Conservation (phyloP, 768 basidiomycete species). For the Filobasidium floriforme region DNA sequence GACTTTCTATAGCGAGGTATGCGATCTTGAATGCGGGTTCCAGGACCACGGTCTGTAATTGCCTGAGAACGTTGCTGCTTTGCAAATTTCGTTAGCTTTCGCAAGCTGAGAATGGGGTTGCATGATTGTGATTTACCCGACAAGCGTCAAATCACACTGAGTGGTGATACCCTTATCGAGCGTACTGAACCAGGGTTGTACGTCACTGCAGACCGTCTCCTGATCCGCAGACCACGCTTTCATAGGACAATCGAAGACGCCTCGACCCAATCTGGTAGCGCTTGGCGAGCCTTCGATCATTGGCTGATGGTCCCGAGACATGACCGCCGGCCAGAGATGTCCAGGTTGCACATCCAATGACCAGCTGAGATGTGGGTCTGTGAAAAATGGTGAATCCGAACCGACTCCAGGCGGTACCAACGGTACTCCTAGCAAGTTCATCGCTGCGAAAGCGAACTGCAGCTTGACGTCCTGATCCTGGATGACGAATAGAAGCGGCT, state of each 20-base stretch:
- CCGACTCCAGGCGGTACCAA: conserved; percentile 42
- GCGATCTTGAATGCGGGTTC: conserved; percentile 42
- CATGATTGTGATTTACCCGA: not conserved
- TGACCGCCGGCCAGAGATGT: conserved; percentile 25
- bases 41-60: conserved; percentile 5
- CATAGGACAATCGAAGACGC: not conserved
- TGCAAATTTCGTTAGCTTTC: not conserved
- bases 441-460: conserved; percentile 44
- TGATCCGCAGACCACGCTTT: not conserved
- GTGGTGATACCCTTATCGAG: conserved; percentile 1
- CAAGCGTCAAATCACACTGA: not conserved
- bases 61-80: not conserved
- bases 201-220: not conserved
- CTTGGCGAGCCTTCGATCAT: not conserved
- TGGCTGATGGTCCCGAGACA: not conserved
- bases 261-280: not conserved
- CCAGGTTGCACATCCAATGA: conserved; percentile 23
- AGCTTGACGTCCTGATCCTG: conserved; percentile 33
- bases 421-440: conserved; percentile 46
- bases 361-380: conserved; percentile 42
- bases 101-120: not conserved
- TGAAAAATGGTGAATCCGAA: conserved; percentile 38
- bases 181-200: not conserved
- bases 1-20: conserved; percentile 42
- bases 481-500: conserved; percentile 43